phyloP scores from a whole-genome alignment of 1,284 basidiomycete genomes.

The Paramarasmius palmivorus region DNA sequence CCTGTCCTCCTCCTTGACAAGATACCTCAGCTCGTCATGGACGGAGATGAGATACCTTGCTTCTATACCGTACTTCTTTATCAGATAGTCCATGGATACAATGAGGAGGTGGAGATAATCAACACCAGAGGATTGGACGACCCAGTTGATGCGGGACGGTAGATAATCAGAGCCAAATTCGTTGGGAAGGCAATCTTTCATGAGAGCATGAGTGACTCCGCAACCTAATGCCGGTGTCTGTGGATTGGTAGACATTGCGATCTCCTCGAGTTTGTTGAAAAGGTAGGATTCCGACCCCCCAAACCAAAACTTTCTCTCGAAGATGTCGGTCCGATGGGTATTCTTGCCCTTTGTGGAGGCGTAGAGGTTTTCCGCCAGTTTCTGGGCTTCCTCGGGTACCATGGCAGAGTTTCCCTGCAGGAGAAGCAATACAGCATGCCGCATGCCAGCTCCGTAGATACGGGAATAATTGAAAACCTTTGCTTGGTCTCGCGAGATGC shows the following conservation, averaged over 20 bases:
- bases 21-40: slow-evolving; percentile 95
- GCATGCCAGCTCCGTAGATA: slow-evolving; percentile 97
- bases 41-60: slow-evolving; percentile 97
- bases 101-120: slow-evolving; percentile 98
- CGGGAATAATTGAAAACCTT: slow-evolving; percentile 99
- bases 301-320: slow-evolving; percentile 90
- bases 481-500: slow-evolving; percentile 92
- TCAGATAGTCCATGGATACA: slow-evolving; percentile 92
- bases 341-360: slow-evolving; percentile 93
- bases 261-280: slow-evolving; percentile 99
- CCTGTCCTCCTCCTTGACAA: slow-evolving; percentile 86
- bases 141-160: slow-evolving; percentile 99
- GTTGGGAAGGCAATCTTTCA: slow-evolving; percentile 83
- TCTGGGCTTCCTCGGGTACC: slow-evolving; percentile 77
- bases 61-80: slow-evolving; percentile 79
- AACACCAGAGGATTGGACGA: slow-evolving; percentile 97
- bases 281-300: slow-evolving; percentile 96
- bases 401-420: slow-evolving; percentile 86
- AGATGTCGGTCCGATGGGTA: slow-evolving; percentile 67
- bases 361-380: slow-evolving; percentile 86
- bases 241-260: slow-evolving; percentile 86
- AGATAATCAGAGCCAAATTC: slow-evolving; percentile 86
- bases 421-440: slow-evolving; percentile 88
- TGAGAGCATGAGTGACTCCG: slow-evolving; percentile 90
- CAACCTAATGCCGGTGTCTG: slow-evolving; percentile 94